Percentiles rank a stretch among this genome's conserved stretches.
phyloP scores from a whole-genome alignment of 176 grass and related monocot genomes.

The Themeda triandra region DNA sequence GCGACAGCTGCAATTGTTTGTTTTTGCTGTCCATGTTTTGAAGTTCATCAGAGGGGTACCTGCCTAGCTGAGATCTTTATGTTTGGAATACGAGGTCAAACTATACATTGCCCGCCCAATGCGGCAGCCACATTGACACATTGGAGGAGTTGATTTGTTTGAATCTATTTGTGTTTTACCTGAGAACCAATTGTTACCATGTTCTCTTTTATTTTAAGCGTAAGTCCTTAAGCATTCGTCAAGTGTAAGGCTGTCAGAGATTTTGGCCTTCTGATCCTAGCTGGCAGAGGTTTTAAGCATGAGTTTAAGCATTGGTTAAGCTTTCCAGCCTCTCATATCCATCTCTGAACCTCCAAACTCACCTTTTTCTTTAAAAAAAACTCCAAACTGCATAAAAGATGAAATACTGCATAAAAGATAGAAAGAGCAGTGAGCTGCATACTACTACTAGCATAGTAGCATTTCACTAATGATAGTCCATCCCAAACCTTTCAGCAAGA shows the following conservation, averaged over 20 bases:
- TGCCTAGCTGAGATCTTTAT: not conserved
- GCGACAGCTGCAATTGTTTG: not conserved
- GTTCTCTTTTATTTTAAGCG: not conserved
- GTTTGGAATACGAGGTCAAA: not conserved
- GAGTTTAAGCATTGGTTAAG: no score
- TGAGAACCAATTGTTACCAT: not conserved
- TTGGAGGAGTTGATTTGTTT: not conserved
- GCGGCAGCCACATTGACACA: not conserved
- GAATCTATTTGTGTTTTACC: not conserved
- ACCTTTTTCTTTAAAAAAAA: not conserved
- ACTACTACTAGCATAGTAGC: not conserved
- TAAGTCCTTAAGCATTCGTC: not conserved
- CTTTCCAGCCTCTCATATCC: not conserved
- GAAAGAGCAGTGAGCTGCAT: not conserved
- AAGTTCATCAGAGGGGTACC: no score
- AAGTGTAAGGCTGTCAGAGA: not conserved
- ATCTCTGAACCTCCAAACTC: not conserved
- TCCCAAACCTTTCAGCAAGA: not conserved
- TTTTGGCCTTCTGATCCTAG: slow-evolving; percentile 1
- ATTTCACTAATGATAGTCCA: not conserved
- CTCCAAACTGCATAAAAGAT: not conserved
- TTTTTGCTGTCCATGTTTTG: not conserved
- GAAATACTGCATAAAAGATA: not conserved
- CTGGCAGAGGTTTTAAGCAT: no score
- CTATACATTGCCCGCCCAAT: not conserved